These are phyloP conservation scores for Plectosphaerella cucumerina DNA, from an alignment of 2,329 filamentous ascomycete genomes.

Conservation along the genomic window DNA sequence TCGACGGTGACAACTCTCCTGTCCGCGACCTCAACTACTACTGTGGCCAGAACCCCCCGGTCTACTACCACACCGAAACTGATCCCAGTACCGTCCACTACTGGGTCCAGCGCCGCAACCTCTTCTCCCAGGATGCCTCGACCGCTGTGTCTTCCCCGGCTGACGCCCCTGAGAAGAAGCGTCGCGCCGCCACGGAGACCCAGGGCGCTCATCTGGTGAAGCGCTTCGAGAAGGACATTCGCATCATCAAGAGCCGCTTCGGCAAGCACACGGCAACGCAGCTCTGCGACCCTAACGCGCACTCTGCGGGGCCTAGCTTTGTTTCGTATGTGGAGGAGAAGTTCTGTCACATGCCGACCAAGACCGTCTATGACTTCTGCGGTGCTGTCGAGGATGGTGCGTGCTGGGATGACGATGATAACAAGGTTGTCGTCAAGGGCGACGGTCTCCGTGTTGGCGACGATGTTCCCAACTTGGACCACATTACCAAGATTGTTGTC, in stretches of 20 bases:
- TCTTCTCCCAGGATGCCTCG: not conserved
- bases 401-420: conserved; percentile 11
- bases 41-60: conserved; percentile 8
- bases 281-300: conserved; percentile 7
- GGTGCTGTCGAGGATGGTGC: conserved; percentile 3
- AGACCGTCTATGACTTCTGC: conserved; percentile 13
- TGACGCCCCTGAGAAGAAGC: not conserved
- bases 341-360: conserved; percentile 15
- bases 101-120: conserved; percentile 4
- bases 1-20: conserved; percentile 9
- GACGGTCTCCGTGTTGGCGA: not conserved
- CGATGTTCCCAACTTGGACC: not conserved
- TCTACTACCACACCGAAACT: conserved; percentile 6
- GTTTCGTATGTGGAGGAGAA: conserved; percentile 12
- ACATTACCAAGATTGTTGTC: not conserved
- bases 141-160: not conserved
- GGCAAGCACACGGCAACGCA: conserved; percentile 7
- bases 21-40: conserved; percentile 11
- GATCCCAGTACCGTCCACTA: conserved; percentile 8
- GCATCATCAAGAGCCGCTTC: conserved; percentile 8
- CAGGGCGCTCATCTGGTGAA: not conserved
- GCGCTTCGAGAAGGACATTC: not conserved
- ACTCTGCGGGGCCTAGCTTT: conserved; percentile 6
- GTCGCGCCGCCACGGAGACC: not conserved
- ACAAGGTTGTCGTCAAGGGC: conserved; percentile 14